These are phyloP conservation scores for Carallia brachiata DNA, from an alignment of 345 rosid species.

Conservation along the genomic window DNA sequence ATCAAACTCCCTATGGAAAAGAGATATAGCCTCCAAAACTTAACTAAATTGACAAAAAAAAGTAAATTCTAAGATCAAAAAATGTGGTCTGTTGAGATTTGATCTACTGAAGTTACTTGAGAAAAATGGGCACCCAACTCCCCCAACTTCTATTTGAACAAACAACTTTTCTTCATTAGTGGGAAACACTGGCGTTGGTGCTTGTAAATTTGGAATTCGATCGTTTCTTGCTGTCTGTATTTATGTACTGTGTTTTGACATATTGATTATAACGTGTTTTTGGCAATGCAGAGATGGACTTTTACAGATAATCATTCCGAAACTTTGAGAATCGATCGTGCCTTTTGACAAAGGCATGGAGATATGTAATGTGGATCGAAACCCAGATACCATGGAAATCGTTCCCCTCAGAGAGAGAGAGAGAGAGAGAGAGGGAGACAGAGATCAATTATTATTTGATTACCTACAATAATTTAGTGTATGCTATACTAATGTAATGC, in stretches of 20 bases:
- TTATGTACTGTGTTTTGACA: background rate
- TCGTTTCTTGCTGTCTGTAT: background rate
- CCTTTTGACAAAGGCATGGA: too few species aligned
- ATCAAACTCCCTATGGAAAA: too few species aligned
- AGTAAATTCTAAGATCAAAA: background rate
- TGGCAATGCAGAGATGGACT: conserved; percentile 54
- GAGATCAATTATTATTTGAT: too few species aligned
- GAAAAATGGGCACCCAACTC: background rate
- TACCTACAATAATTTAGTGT: too few species aligned
- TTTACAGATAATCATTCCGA: conserved; percentile 54
- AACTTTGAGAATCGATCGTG: conserved; percentile 38
- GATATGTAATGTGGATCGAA: too few species aligned
- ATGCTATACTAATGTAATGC: too few species aligned
- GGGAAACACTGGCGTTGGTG: background rate
- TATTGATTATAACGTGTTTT: conserved; percentile 13
- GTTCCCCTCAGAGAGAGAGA: too few species aligned
- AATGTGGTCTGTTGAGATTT: background rate
- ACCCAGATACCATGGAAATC: too few species aligned
- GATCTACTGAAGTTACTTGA: background rate
- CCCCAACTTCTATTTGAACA: background rate
- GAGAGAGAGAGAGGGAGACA: too few species aligned
- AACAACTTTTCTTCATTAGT: background rate
- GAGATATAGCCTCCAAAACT: too few species aligned
- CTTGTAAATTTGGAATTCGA: too few species aligned
- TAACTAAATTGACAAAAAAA: too few species aligned